Evolutionary conservation across 73 alveolate genomes (phyloP).

Genomic region (Symbiodinium pilosum): DNA sequence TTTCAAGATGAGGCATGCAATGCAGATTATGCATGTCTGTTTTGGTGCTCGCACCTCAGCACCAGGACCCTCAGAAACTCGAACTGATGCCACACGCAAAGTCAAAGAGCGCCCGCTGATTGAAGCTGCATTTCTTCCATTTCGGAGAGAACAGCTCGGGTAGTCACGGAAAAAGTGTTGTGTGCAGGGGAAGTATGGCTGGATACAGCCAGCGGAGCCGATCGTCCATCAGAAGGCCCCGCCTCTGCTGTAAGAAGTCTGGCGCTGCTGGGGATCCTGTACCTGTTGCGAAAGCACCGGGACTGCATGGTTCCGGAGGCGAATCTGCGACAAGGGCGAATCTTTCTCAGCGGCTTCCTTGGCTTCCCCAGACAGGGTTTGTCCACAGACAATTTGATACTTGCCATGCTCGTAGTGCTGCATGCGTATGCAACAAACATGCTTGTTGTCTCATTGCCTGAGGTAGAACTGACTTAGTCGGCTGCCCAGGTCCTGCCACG

Average conservation of each 20-base stretch:
- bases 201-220: constrained; percentile 90
- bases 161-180: background rate
- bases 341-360: constrained; percentile 57
- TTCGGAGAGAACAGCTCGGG: too few species aligned
- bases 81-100: too few species aligned
- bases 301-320: constrained; percentile 41
- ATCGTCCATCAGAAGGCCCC: constrained; percentile 50
- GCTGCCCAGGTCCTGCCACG: background rate
- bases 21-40: too few species aligned
- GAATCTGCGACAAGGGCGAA: constrained; percentile 78
- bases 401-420: background rate
- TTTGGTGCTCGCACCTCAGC: too few species aligned
- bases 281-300: background rate
- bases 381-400: too few species aligned
- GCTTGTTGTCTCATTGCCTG: too few species aligned
- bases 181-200: constrained; percentile 74
- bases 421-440: background rate
- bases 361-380: too few species aligned
- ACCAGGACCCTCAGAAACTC: too few species aligned
- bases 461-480: constrained; percentile 79
- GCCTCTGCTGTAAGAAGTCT: background rate
- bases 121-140: too few species aligned
- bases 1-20: too few species aligned
- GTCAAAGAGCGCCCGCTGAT: too few species aligned
- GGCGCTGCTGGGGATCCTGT: background rate